Conservation (phyloP, 257 asterid species). For the Rauvolfia tetraphylla region DNA sequence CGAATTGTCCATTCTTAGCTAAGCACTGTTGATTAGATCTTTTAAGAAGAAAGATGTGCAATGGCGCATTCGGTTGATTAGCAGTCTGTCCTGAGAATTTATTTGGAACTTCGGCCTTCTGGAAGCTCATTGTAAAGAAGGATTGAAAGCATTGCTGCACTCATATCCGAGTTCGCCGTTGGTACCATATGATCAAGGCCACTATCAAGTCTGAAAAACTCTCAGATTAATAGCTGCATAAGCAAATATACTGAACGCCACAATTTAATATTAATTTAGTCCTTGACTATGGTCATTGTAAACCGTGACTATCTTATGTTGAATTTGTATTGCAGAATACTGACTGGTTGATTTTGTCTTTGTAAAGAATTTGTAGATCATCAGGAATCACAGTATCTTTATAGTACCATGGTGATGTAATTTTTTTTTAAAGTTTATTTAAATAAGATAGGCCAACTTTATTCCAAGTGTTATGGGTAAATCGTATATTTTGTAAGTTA, state of each 20-base stretch:
- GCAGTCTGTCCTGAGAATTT: not conserved
- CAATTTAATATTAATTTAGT: not conserved
- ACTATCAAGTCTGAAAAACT: conserved; percentile 1
- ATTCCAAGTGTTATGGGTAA: not conserved
- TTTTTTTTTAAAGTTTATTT: not conserved
- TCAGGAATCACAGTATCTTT: conserved; percentile 21
- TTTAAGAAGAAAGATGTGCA: not conserved
- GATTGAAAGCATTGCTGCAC: not conserved
- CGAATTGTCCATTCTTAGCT: conserved; percentile 4
- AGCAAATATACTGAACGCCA: not conserved
- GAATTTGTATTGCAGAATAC: conserved; percentile 4
- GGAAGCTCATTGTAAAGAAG: not conserved
- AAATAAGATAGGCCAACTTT: not conserved
- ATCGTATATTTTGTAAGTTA: not conserved
- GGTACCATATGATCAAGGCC: not conserved
- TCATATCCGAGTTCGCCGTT: not conserved
- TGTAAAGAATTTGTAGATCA: conserved; percentile 39
- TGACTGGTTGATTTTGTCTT: conserved; percentile 24
- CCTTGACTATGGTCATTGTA: conserved; percentile 8
- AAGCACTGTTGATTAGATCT: not conserved
- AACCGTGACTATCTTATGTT: conserved; percentile 6
- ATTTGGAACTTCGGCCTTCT: not conserved
- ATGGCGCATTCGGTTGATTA: not conserved
- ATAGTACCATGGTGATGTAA: conserved; percentile 16
- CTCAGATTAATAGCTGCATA: not conserved